Base-by-base conservation (phyloP, 768 basidiomycete species). In the Bullera alba region DNA sequence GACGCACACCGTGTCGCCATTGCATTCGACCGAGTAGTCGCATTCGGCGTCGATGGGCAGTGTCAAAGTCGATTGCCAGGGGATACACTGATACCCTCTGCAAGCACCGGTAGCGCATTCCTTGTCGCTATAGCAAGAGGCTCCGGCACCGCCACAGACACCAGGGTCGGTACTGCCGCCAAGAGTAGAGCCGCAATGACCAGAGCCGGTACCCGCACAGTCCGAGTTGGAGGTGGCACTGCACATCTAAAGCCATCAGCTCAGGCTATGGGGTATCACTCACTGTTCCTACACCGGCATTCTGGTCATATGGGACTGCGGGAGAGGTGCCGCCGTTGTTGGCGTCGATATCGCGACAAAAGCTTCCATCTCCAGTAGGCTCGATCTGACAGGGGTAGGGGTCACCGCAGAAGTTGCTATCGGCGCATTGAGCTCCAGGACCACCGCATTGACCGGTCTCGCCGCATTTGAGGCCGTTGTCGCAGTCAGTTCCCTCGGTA, bases 361-460 rank as follows among this genome's bases (percentile, higher is more conserved):
- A 23, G n/a, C 48, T 41, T 14, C n/a, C n/a, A n/a, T 19, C 10
- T 15, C 48, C 48, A 15, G 23, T 19, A 5, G 25, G 21, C 8
- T 49, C 19, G 23, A 39, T 38, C 23, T 30, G 25, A 19, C 48
- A 49, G 22, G 48, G 48, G 48, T 49, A 49, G 2, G 48, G 48
- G 38, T 38, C 36, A 16, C 25, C 23, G 37, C 48, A 49, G 38
- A 38, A 49, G 21, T 38, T 39, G 26, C 41, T 49, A 38, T 38
- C 17, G 4, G 6, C 2, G 26, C 48, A 49, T 19, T 15, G 22
- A 4, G 48, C 30, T 17, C 48, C 48, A 12, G 22, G 36, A 36
- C 48, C 48, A 19, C 48, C 48, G 27, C 48, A 49, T 16, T 23
- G 27, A 10, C 48, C 48, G 35, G 14, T 38, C 14, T 30, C 32